Conservation (phyloP, 2,329 filamentous ascomycete genomes). For the Elsinoe fawcettii region DNA sequence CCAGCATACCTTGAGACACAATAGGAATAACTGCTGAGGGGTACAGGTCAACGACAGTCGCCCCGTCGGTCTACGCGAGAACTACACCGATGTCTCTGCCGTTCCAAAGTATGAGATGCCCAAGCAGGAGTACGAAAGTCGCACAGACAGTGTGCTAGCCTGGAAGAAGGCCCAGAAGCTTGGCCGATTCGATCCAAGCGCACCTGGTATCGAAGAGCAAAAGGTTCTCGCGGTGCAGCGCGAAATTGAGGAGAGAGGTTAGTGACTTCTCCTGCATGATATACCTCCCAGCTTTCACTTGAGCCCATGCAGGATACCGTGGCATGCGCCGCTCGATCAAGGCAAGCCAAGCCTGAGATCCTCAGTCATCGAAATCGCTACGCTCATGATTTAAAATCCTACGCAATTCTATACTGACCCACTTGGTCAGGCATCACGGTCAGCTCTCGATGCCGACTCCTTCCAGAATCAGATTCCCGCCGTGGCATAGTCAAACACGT, state of each 20-base stretch:
- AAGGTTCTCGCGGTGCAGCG: slow-evolving; percentile 60
- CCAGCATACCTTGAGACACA: too few species aligned
- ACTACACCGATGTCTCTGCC: slow-evolving; percentile 71
- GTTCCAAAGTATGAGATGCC: slow-evolving; percentile 90
- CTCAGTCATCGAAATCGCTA: neutral
- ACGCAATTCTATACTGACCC: neutral
- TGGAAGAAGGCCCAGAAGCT: slow-evolving; percentile 95
- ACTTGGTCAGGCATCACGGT: slow-evolving; percentile 35
- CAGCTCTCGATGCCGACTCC: slow-evolving; percentile 38
- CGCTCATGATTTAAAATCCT: neutral
- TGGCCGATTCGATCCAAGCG: slow-evolving; percentile 88
- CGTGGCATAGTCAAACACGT: slow-evolving; percentile 65
- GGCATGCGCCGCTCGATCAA: too few species aligned
- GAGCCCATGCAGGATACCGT: neutral
- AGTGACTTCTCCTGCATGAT: neutral
- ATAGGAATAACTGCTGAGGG: neutral
- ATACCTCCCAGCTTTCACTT: neutral
- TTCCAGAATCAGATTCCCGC: slow-evolving; percentile 57
- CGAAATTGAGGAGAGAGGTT: slow-evolving; percentile 61
- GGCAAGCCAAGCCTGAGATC: neutral
- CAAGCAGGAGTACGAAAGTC: slow-evolving; percentile 74
- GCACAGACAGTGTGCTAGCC: slow-evolving; percentile 78
- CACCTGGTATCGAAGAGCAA: slow-evolving; percentile 64
- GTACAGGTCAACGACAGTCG: slow-evolving; percentile 69
- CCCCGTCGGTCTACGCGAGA: slow-evolving; percentile 64